phyloP scores from a whole-genome alignment of 129 eudicot genomes.

The Rutidosis leptorrhynchoides region DNA sequence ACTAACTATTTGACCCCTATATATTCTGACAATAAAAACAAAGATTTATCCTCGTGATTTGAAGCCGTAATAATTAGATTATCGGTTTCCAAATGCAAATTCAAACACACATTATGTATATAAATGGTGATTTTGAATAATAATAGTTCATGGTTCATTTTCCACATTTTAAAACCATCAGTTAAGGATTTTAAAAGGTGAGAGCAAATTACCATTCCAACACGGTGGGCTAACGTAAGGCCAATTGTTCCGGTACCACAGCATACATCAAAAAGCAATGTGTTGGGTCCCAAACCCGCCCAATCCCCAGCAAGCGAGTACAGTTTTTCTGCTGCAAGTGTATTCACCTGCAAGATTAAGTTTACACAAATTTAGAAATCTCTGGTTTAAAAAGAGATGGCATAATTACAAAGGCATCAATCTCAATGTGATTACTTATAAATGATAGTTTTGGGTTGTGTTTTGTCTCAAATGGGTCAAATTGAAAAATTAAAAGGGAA shows the following conservation, averaged over 20 bases:
- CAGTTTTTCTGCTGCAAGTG: conserved; percentile 91
- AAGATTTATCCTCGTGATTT: not conserved
- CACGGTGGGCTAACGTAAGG: conserved; percentile 86
- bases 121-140: not conserved
- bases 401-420: not conserved
- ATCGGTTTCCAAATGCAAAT: conserved; percentile 1
- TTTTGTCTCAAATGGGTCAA: not conserved
- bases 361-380: not conserved
- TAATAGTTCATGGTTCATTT: conserved; percentile 1
- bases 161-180: not conserved
- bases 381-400: not conserved
- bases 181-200: not conserved
- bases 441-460: not conserved
- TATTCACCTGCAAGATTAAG: conserved; percentile 66
- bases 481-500: too few species aligned
- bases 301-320: conserved; percentile 97
- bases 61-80: not conserved
- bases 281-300: conserved; percentile 88
- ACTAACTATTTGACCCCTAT: not conserved
- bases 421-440: not conserved
- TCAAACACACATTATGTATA: conserved; percentile 4
- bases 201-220: conserved; percentile 76
- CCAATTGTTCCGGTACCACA: conserved; percentile 98
- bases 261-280: conserved; percentile 91
- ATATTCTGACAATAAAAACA: too few species aligned